These are phyloP conservation scores for Colletotrichum chrysophilum DNA, from an alignment of 2,329 filamentous ascomycete genomes.

Conservation along the genomic window DNA sequence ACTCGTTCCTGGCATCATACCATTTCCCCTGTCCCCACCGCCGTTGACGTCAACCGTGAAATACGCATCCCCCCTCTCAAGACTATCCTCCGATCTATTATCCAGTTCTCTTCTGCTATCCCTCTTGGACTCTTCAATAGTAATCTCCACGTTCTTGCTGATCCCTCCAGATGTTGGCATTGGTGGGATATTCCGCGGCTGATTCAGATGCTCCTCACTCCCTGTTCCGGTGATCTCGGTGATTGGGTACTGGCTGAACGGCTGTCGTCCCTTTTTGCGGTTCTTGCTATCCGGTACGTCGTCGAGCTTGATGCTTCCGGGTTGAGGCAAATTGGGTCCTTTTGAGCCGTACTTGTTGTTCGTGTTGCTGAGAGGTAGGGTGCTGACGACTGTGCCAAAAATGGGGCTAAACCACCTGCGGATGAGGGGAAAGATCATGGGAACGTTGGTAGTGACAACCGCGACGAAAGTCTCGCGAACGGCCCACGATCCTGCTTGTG, in stretches of 20 bases:
- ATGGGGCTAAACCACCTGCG: slow-evolving; percentile 13
- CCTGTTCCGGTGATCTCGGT: slow-evolving; percentile 4
- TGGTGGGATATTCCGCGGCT: neutral
- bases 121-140: neutral
- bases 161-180: neutral
- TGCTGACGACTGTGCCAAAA: neutral
- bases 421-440: slow-evolving; percentile 15
- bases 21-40: neutral
- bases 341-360: slow-evolving; percentile 2
- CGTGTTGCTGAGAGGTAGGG: neutral
- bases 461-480: slow-evolving; percentile 24
- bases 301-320: slow-evolving; percentile 11
- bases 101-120: neutral
- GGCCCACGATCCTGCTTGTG: slow-evolving; percentile 20
- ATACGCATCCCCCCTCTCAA: neutral
- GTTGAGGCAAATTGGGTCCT: neutral
- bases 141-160: slow-evolving; percentile 15
- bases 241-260: slow-evolving; percentile 11
- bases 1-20: neutral
- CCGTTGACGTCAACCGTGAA: neutral
- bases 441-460: slow-evolving; percentile 23
- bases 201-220: slow-evolving; percentile 14
- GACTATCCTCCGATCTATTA: neutral
- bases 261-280: slow-evolving; percentile 7
- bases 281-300: neutral